Base-by-base conservation (phyloP, 2,329 filamentous ascomycete species). In the Teratosphaeria viscida region DNA sequence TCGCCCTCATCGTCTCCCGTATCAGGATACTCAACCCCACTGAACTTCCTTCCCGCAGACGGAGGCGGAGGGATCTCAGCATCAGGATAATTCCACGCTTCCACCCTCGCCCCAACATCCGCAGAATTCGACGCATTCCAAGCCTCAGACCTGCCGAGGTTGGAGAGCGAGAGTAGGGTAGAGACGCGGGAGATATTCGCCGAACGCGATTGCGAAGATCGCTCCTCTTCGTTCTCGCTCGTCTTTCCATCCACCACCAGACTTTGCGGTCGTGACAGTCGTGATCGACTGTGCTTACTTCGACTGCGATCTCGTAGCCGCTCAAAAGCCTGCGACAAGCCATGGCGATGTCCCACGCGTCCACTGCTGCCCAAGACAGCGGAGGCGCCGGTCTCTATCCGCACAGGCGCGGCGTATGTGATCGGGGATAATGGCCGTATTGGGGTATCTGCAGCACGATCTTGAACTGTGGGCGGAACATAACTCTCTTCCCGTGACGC, bases 11-110 rank as follows among this genome's bases (percentile, higher is more conserved):
- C 29, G 55, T 34, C 57, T 35, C 54, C 52, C 47, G 14, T 12
- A 14, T n/a, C 47, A 4, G 14, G 49, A 39, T 52, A 57, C 62
- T 6, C 39, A 19, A 11, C 56, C 34, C 39, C 57, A 35, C 19
- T 57, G 35, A 4, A 11, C 37, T 34, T 34, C 23, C 23, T 29
- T 39, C 56, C 54, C 26, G 23, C 52, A 19, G 61, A 62, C 29
- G 61, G 64, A 19, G 59, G 57, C 7, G 61, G 62, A 10, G 65
- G 62, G 10, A 67, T 49, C 35, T 56, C 60, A 5, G 64, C 66
- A 47, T 65, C 61, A 27, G 66, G 64, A 26, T 61, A 60, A 57
- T 68, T 65, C 65, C 66, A 68, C 11, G 65, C 60, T 55, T 68
- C 66, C 23, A 61, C 58, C 23, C 66, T 55, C 37, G 57, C 56